Conservation (phyloP, 306 rosid genomes). For the Glycyrrhiza uralensis region DNA sequence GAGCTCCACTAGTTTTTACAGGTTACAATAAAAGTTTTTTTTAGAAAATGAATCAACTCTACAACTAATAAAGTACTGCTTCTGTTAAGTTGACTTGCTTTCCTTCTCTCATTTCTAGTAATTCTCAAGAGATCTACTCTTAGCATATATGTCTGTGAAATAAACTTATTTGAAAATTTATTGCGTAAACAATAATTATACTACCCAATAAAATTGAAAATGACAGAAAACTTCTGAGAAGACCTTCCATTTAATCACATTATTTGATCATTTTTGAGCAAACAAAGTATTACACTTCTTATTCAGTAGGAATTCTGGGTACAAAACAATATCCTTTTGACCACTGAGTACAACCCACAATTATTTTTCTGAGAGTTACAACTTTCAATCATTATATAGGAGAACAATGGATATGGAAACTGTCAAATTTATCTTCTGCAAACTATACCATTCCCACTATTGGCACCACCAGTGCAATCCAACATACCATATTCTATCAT, state of each 20-base stretch:
- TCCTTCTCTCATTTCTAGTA: not conserved
- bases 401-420: not conserved
- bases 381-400: not conserved
- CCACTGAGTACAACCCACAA: not conserved
- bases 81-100: constrained; percentile 1
- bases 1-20: constrained; percentile 27
- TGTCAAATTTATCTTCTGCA: constrained; percentile 50
- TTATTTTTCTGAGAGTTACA: not conserved
- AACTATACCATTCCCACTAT: constrained; percentile 65
- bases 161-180: not conserved
- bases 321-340: not conserved
- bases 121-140: constrained; percentile 5
- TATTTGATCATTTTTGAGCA: constrained; percentile 1
- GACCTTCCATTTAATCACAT: not conserved
- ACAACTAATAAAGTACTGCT: constrained; percentile 13
- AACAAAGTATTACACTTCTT: not conserved
- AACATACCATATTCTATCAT: constrained; percentile 35
- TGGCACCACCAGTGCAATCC: constrained; percentile 53
- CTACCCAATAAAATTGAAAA: not conserved
- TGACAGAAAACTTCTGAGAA: not conserved
- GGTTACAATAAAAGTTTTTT: constrained; percentile 27
- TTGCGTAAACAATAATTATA: not conserved
- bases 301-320: not conserved
- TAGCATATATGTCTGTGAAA: not conserved
- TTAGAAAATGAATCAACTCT: constrained; percentile 13